phyloP scores from a whole-genome alignment of 805 yeast species.

The Alloascoidea africana region DNA sequence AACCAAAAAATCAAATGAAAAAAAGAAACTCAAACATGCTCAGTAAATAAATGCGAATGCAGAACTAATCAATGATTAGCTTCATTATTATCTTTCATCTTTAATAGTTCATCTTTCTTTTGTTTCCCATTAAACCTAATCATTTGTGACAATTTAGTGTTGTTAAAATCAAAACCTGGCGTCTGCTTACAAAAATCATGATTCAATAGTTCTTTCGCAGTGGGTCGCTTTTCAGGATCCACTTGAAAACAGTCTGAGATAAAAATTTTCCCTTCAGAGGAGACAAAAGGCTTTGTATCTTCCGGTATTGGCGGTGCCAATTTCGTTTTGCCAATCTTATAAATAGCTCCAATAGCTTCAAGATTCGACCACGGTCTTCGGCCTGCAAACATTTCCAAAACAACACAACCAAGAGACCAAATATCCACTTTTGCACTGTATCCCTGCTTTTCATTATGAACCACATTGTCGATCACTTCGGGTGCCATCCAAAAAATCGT shows the following conservation, averaged over 20 bases:
- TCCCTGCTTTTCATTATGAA: slow-evolving; percentile 64
- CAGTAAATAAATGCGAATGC: too few relatives aligned
- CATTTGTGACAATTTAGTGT: slow-evolving; percentile 39
- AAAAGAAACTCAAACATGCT: too few relatives aligned
- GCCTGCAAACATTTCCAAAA: slow-evolving; percentile 95
- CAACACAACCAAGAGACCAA: slow-evolving; percentile 97
- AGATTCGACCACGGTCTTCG: slow-evolving; percentile 94
- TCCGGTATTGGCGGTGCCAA: slow-evolving; percentile 93
- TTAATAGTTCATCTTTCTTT: neutral
- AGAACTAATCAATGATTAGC: too few relatives aligned
- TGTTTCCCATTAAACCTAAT: slow-evolving; percentile 20
- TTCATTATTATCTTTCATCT: too few relatives aligned
- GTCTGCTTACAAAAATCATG: slow-evolving; percentile 35
- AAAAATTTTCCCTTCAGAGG: slow-evolving; percentile 52
- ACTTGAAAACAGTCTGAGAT: slow-evolving; percentile 59
- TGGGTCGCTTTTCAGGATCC: slow-evolving; percentile 79
- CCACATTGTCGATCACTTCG: slow-evolving; percentile 81
- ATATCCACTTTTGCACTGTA: slow-evolving; percentile 96
- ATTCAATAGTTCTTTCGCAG: slow-evolving; percentile 49
- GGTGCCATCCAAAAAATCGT: slow-evolving; percentile 99
- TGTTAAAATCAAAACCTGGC: slow-evolving; percentile 29
- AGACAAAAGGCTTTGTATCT: slow-evolving; percentile 55
- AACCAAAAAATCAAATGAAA: too few relatives aligned
- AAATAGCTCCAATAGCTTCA: slow-evolving; percentile 90
- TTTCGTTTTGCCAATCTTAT: slow-evolving; percentile 72